Conservation (phyloP, 768 basidiomycete species). For the Naganishia vaughanmartiniae region DNA sequence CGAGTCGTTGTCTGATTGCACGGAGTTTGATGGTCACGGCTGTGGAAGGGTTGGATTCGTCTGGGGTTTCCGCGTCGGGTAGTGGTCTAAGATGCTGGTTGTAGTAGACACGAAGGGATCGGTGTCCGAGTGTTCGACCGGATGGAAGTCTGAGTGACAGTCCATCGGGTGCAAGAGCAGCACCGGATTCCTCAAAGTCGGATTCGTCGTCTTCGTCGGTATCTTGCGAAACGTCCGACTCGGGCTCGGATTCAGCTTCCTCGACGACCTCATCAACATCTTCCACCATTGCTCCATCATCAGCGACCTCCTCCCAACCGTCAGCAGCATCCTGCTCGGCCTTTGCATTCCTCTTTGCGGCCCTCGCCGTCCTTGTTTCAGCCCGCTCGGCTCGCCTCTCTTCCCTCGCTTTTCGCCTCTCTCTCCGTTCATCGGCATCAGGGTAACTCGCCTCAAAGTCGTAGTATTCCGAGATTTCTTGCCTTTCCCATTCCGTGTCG, state of each 20-base stretch:
- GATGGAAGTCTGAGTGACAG: constrained; percentile 77
- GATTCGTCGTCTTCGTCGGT: constrained; percentile 36
- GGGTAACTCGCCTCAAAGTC: constrained; percentile 84
- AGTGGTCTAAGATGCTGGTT: constrained; percentile 65
- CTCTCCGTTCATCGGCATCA: constrained; percentile 49
- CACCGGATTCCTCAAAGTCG: constrained; percentile 35
- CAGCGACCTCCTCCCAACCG: constrained; percentile 40
- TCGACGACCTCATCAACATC: constrained; percentile 37
- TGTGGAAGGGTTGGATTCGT: constrained; percentile 48
- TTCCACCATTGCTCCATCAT: constrained; percentile 30
- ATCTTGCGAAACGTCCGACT: constrained; percentile 46
- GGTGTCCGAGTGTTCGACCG: constrained; percentile 86
- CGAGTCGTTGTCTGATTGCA: constrained; percentile 72
- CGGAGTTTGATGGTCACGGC: constrained; percentile 67
- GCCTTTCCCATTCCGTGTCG: constrained; percentile 70
- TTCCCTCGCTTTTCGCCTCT: constrained; percentile 47
- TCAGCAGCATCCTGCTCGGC: constrained; percentile 51
- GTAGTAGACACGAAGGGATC: constrained; percentile 80
- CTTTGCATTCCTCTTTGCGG: constrained; percentile 43
- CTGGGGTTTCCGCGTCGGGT: constrained; percentile 21
- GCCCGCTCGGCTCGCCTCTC: constrained; percentile 42
- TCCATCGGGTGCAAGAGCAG: constrained; percentile 59
- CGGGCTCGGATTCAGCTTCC: constrained; percentile 30
- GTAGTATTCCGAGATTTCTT: constrained; percentile 89
- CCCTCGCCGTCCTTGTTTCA: constrained; percentile 49